Base-by-base conservation (phyloP, 768 basidiomycete genomes). In the Gloeophyllum trabeum region DNA sequence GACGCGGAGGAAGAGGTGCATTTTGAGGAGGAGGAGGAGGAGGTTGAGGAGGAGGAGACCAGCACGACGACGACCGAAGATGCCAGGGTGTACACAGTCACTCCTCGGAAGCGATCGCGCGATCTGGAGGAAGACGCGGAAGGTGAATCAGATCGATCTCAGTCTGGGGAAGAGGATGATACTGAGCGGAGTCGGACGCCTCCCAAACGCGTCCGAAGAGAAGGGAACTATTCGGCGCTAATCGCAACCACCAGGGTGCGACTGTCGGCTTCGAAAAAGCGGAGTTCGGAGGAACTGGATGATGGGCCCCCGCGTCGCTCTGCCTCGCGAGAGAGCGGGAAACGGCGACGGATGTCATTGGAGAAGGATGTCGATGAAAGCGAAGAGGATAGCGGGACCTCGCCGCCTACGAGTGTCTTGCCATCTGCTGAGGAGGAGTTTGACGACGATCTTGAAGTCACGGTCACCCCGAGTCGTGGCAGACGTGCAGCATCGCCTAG, bases 181-280 rank as follows among this genome's bases (percentile, higher is more conserved):
- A 6, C 18, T 22, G 39, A 13, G 6, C 43, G 46, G 36, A 16
- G 47, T 6, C 48, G 54, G 5, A 67, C 69, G 0, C 68, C 69
- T 7, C 68, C 68, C 5, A 70, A 70, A 48, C 62, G 67, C 36
- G 55, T 49, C 20, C 58, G 66, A 38, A 44, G 53, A 18, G 54
- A 47, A 12, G 51, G 48, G 34, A 40, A 36, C 14, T 52, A 51
- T 26, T 52, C 51, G 25, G 45, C 51, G 5, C 23, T 50, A 18
- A 49, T 48, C 16, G 43, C 10, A 7, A 10, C 36, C 13, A 21
- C 36, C 10, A 37, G 20, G 20, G 20, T 10, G 10, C 7, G 28
- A 30, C n/a, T n/a, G n/a, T 30, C 28, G 16, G 10, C 28, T 30
- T 16, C 10, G 10, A 43, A 52, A 24, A 58, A 58, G 36, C 43